Base-by-base conservation (phyloP, 129 eudicot species). In the Mikania micrantha region DNA sequence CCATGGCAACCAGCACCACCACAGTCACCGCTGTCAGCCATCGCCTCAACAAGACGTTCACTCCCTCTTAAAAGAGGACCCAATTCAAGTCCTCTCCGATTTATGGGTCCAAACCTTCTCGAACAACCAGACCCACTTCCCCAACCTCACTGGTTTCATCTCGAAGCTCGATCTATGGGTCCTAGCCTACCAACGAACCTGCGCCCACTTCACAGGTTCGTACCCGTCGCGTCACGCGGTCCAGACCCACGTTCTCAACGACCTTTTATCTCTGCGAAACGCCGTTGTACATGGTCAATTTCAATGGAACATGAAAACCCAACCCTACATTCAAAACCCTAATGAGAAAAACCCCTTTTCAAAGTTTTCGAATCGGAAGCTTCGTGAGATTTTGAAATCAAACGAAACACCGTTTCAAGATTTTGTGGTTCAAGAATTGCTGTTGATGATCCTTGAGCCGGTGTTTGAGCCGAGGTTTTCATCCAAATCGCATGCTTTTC, bases 81-180 rank as follows among this genome's bases (percentile, higher is more conserved):
- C 97, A 19, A 61, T 94, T 35, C 82, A 82, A 71, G 62, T 89
- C 63, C 83, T 90, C 34, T 87, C 97, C 0, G 79, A 85, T 71
- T 77, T 89, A 45, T 94, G 99, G 99, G 80, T 87, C 66, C 78
- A 80, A 64, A 81, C 95, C 68, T 89, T 84, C 78, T 66, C 93
- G 9, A 71, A 78, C 76, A 69, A 76, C 65, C 68, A 9, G 19
- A 66, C 74, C 63, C 81, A 67, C 42, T 82, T 89, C 76, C 66
- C 79, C 44, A 83, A 87, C 74, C 88, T 94, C 80, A 83, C 90
- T 35, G 83, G 84, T 29, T 94, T 85, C 78, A 81, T 94, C 71
- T 83, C 95, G 49, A 89, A 87, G 36, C 80, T 87, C 42, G 99
- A 94, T 72, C 74, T 94, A 57, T 94, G 99, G 99, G 85, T 89